Conservation (phyloP, 2,329 filamentous ascomycete species). For the Colletotrichum sojae region DNA sequence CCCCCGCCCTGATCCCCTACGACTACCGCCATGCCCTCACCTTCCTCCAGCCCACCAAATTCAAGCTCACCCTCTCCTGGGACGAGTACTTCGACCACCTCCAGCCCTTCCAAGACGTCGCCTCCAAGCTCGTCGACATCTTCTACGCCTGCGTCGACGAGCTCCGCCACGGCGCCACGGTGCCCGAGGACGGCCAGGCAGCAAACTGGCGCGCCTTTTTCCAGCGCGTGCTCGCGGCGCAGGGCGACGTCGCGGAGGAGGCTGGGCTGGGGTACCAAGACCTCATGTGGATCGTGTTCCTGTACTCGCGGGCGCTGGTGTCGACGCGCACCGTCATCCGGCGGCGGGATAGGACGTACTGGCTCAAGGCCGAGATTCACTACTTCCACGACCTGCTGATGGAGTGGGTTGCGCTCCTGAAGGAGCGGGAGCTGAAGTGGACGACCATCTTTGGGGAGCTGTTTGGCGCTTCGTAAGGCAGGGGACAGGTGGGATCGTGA, state of each 20-base stretch:
- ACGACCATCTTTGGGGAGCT: slow-evolving; percentile 3
- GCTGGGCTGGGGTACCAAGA: slow-evolving; percentile 11
- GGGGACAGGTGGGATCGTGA: not conserved
- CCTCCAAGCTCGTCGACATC: slow-evolving; percentile 20
- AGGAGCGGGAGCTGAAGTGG: not conserved
- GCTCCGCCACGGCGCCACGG: slow-evolving; percentile 4
- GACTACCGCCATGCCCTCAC: slow-evolving; percentile 14
- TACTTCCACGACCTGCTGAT: slow-evolving; percentile 29
- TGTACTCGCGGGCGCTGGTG: slow-evolving; percentile 25
- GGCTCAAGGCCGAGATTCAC: slow-evolving; percentile 8
- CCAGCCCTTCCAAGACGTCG: slow-evolving; percentile 27
- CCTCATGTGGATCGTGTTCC: slow-evolving; percentile 29
- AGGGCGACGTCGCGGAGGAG: slow-evolving; percentile 1
- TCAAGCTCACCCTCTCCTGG: slow-evolving; percentile 19
- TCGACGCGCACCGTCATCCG: not conserved
- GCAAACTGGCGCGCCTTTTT: not conserved
- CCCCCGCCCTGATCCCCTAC: slow-evolving; percentile 17
- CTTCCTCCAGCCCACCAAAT: slow-evolving; percentile 22
- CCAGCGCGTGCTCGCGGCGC: slow-evolving; percentile 9
- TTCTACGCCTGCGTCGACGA: slow-evolving; percentile 20
- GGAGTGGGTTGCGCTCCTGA: slow-evolving; percentile 21
- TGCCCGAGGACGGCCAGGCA: not conserved
- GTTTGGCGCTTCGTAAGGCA: slow-evolving; percentile 1
- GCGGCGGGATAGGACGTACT: not conserved
- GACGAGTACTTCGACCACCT: slow-evolving; percentile 28